phyloP scores from a whole-genome alignment of 2,329 filamentous ascomycete species.

The Verticillium zaregamsianum region DNA sequence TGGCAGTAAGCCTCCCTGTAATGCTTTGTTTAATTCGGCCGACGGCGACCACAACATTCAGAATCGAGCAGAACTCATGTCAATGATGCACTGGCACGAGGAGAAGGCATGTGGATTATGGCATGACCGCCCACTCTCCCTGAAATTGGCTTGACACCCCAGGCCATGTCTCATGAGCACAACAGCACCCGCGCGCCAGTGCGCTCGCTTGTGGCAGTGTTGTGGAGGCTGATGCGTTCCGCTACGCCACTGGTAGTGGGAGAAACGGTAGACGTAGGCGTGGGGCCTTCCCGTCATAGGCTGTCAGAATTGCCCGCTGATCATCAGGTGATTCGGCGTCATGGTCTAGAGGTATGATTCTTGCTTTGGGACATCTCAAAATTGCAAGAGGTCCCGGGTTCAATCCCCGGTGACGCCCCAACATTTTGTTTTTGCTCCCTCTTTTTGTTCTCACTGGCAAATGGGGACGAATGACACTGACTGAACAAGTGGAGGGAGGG shows the following conservation, averaged over 20 bases:
- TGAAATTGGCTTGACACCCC: neutral
- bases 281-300: neutral
- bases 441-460: too few species aligned
- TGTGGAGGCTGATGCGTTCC: neutral
- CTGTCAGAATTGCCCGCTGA: neutral
- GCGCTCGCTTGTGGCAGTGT: neutral
- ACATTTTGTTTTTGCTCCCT: neutral
- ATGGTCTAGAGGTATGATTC: constrained; percentile 5
- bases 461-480: too few species aligned
- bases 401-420: constrained; percentile 4
- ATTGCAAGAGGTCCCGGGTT: constrained; percentile 5
- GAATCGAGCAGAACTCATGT: neutral
- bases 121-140: neutral
- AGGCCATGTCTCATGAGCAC: neutral
- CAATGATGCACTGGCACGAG: neutral
- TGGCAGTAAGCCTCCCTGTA: neutral
- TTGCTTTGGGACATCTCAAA: constrained; percentile 3
- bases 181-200: neutral
- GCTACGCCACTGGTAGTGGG: too few species aligned
- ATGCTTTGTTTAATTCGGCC: neutral
- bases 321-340: neutral
- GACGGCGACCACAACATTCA: neutral
- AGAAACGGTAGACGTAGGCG: too few species aligned
- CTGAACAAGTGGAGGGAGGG: too few species aligned
- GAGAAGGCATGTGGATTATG: neutral